phyloP scores from a whole-genome alignment of 2,329 filamentous ascomycete genomes.

The Epichloe hybrida region DNA sequence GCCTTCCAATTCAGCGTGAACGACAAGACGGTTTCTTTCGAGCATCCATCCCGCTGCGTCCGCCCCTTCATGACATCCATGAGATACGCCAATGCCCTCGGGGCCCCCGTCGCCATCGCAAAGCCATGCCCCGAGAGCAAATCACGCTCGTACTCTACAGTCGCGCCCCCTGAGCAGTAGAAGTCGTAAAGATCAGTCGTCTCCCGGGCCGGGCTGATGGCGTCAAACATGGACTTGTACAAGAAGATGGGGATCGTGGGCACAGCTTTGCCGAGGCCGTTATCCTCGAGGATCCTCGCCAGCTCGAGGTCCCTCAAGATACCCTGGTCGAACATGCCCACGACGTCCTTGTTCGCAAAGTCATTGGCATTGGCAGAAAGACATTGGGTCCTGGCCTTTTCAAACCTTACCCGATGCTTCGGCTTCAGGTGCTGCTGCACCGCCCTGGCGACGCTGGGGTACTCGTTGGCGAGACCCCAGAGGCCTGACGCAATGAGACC shows the following conservation, averaged over 20 bases:
- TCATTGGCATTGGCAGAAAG: constrained; percentile 11
- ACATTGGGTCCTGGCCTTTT: constrained; percentile 15
- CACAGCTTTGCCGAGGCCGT: background rate
- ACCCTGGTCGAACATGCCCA: constrained; percentile 25
- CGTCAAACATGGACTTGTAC: background rate
- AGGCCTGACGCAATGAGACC: constrained; percentile 12
- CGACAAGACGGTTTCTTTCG: background rate
- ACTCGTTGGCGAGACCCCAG: constrained; percentile 12
- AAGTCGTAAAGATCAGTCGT: background rate
- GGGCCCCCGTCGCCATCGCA: background rate
- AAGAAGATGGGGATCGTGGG: constrained; percentile 1
- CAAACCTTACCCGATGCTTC: constrained; percentile 14
- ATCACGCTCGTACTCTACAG: background rate
- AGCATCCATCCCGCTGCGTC: background rate
- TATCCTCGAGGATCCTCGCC: background rate
- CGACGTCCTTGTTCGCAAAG: constrained; percentile 23
- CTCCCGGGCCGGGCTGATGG: background rate
- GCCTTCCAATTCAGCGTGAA: background rate
- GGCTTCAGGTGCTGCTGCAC: constrained; percentile 11
- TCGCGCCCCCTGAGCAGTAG: background rate
- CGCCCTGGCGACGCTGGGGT: constrained; percentile 7
- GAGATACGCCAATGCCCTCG: background rate
- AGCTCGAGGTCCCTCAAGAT: background rate
- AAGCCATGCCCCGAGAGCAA: background rate
- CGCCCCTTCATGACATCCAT: background rate